Evolutionary conservation across 371 early-diverging fungal genomes (phyloP).

Genomic region (Dichotomocladium elegans): DNA sequence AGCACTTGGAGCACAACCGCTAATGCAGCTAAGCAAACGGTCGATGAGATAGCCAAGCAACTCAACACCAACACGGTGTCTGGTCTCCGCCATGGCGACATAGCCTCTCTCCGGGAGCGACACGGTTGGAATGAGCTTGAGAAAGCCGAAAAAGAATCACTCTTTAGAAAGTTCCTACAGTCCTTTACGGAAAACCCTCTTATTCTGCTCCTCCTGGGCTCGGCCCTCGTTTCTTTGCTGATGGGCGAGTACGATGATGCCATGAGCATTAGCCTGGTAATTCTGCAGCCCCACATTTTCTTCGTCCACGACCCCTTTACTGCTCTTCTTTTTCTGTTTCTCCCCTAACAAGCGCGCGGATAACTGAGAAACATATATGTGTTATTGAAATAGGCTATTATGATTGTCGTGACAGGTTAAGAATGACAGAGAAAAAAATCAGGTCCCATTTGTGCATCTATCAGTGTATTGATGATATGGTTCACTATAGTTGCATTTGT

Average conservation of each 20-base stretch:
- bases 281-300: conserved; percentile 1
- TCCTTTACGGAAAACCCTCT: conserved; percentile 67
- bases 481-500: conserved; percentile 76
- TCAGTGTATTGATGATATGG: background rate
- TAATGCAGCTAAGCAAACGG: conserved; percentile 53
- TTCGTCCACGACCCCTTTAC: no score
- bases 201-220: conserved; percentile 84
- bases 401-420: conserved; percentile 82
- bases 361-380: background rate
- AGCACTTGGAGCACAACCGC: conserved; percentile 38
- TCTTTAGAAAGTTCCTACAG: conserved; percentile 35
- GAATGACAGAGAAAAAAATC: no score
- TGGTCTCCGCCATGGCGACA: conserved; percentile 55
- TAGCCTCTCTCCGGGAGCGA: conserved; percentile 45
- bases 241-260: conserved; percentile 93
- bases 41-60: conserved; percentile 49
- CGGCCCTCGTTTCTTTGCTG: conserved; percentile 78
- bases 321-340: no score
- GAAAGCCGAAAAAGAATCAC: conserved; percentile 40
- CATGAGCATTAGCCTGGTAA: conserved; percentile 89
- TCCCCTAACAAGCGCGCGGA: conserved; percentile 3
- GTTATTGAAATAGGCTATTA: conserved; percentile 58
- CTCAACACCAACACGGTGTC: conserved; percentile 46
- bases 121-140: conserved; percentile 60
- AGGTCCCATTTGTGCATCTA: no score